Evolutionary conservation across 2,329 filamentous ascomycete species (phyloP).

Genomic region (Claviceps africana): DNA sequence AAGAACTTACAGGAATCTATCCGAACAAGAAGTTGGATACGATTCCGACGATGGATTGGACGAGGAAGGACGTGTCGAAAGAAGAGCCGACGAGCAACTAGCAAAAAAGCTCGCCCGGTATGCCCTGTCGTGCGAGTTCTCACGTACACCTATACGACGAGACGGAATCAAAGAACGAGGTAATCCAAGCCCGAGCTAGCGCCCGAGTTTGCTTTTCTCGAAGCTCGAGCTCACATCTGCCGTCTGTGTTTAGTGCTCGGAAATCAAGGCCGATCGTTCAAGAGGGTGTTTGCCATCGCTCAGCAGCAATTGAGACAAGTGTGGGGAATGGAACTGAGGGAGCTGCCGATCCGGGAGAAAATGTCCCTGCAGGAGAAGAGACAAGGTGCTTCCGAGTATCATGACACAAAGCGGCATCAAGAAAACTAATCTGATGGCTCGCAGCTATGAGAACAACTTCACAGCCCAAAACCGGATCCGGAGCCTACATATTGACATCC

Average conservation of each 20-base stretch:
- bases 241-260: constrained; percentile 47
- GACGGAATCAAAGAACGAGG: constrained; percentile 52
- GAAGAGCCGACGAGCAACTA: constrained; percentile 34
- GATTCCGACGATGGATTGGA: constrained; percentile 27
- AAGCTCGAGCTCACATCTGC: neutral
- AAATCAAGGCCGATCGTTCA: constrained; percentile 56
- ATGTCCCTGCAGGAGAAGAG: constrained; percentile 64
- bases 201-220: neutral
- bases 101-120: constrained; percentile 57
- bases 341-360: constrained; percentile 71
- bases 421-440: neutral
- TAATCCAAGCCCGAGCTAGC: constrained; percentile 13
- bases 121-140: constrained; percentile 51
- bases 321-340: constrained; percentile 88
- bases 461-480: constrained; percentile 42
- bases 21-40: constrained; percentile 18
- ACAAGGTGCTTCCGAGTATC: constrained; percentile 40
- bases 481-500: constrained; percentile 65
- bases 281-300: constrained; percentile 59
- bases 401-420: neutral
- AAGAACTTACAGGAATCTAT: constrained; percentile 15
- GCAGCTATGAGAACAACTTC: constrained; percentile 30
- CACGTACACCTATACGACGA: constrained; percentile 43
- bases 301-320: constrained; percentile 55
- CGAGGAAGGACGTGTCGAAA: constrained; percentile 16